Evolutionary conservation across 306 rosid genomes (phyloP).

Genomic region (Abrus pulchellus): DNA sequence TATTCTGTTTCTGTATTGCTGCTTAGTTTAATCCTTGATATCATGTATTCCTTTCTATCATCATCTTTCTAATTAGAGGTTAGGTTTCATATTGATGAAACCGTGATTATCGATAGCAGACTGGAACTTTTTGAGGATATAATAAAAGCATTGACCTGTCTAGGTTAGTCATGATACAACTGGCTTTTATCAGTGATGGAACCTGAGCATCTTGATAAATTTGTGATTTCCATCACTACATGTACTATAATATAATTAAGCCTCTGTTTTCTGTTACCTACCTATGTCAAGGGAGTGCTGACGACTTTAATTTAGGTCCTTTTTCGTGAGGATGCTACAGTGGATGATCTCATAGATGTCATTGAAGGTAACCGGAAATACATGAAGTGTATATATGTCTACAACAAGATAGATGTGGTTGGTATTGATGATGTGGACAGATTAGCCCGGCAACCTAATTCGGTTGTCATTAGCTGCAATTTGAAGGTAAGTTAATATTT

Average conservation of each 20-base stretch:
- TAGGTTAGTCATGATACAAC: conserved; percentile 35
- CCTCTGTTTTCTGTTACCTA: conserved; percentile 7
- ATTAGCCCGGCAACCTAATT: conserved; percentile 91
- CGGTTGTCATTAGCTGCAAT: conserved; percentile 98
- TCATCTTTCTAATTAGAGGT: conserved; percentile 17
- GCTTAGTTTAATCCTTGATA: conserved; percentile 10
- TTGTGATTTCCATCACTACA: conserved; percentile 24
- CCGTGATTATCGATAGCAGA: conserved; percentile 29
- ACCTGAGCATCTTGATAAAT: conserved; percentile 25
- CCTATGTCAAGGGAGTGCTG: conserved; percentile 30
- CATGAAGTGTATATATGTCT: conserved; percentile 97
- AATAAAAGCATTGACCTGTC: conserved; percentile 6
- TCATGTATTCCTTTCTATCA: conserved; percentile 17
- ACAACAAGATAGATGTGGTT: conserved; percentile 97
- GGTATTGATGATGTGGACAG: conserved; percentile 98
- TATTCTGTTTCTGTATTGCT: not conserved
- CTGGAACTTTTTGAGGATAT: not conserved
- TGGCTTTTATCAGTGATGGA: conserved; percentile 17
- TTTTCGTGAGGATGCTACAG: conserved; percentile 98
- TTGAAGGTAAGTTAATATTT: conserved; percentile 67
- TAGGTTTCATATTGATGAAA: not conserved
- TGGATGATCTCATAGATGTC: conserved; percentile 97
- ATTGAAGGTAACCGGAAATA: conserved; percentile 99
- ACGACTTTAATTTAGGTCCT: conserved; percentile 67
- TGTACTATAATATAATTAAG: conserved; percentile 6